Evolutionary conservation across 192 early-diverging fungal species (phyloP).

Genomic region (Coemansia sp.): DNA sequence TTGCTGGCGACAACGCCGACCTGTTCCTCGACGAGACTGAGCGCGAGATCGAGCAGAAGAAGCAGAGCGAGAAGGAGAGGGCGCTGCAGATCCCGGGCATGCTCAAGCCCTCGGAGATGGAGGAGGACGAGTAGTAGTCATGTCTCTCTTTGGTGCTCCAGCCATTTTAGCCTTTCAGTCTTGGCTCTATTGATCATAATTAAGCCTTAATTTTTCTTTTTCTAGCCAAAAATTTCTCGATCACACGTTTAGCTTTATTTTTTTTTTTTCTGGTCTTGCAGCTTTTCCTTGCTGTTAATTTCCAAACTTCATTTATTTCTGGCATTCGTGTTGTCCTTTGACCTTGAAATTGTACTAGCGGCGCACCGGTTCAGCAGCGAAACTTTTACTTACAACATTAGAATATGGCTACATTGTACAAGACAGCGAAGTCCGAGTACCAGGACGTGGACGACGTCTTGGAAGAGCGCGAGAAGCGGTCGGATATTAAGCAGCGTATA

Average conservation of each 20-base stretch:
- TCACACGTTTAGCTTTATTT: constrained; percentile 4
- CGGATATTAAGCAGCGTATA: constrained; percentile 88
- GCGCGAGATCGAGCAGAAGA: constrained; percentile 73
- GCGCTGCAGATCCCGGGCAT: constrained; percentile 92
- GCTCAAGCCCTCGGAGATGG: constrained; percentile 90
- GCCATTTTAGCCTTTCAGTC: no score
- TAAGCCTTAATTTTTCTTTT: constrained; percentile 9
- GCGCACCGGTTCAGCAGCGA: neutral
- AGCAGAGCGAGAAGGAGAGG: constrained; percentile 77
- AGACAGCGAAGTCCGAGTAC: constrained; percentile 47
- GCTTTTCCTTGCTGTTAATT: neutral
- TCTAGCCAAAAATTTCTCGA: neutral
- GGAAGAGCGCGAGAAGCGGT: constrained; percentile 57
- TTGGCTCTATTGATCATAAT: neutral
- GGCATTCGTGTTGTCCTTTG: neutral
- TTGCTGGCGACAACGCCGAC: constrained; percentile 83
- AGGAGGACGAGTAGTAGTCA: constrained; percentile 42
- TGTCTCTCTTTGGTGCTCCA: neutral
- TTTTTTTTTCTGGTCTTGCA: constrained; percentile 6
- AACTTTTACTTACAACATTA: neutral
- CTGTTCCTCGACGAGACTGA: constrained; percentile 92
- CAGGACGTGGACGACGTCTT: constrained; percentile 44
- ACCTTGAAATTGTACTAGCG: neutral
- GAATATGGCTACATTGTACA: constrained; percentile 47
- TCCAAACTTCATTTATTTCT: neutral